A percentile compares a stretch with the other conserved stretches of the same genome.
phyloP scores from a whole-genome alignment of 768 basidiomycete genomes.

The Pleurotus eryngii region DNA sequence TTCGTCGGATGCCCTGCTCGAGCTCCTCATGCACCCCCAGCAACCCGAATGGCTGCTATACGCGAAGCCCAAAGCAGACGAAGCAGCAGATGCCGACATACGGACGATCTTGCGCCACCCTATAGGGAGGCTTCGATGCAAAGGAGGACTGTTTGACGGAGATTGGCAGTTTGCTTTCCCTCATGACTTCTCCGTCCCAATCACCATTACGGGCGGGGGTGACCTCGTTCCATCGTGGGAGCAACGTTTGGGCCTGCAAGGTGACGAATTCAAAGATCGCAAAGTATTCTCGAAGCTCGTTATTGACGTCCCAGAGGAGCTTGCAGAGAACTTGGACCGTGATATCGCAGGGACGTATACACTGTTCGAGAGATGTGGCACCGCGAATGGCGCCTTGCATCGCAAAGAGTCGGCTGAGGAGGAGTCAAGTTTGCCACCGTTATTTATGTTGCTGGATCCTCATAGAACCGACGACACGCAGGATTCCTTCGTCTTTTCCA shows the following conservation, averaged over 20 bases:
- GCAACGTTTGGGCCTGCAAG: constrained; percentile 68
- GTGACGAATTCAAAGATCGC: constrained; percentile 62
- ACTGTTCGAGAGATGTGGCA: constrained; percentile 84
- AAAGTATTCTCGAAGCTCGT: constrained; percentile 64
- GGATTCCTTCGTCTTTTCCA: constrained; percentile 85
- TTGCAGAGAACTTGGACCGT: constrained; percentile 57
- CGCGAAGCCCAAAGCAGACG: constrained; percentile 59
- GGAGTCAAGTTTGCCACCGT: constrained; percentile 52
- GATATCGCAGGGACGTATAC: constrained; percentile 79
- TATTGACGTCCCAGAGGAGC: constrained; percentile 52
- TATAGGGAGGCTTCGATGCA: constrained; percentile 69
- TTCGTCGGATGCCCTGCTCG: constrained; percentile 65
- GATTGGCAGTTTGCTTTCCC: constrained; percentile 83
- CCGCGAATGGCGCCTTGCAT: constrained; percentile 82
- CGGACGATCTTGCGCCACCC: constrained; percentile 71
- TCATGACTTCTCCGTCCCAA: constrained; percentile 42
- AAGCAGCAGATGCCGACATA: constrained; percentile 77
- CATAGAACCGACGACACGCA: constrained; percentile 73
- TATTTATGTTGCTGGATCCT: constrained; percentile 87
- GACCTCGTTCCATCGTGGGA: constrained; percentile 84
- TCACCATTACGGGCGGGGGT: constrained; percentile 64
- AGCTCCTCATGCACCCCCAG: constrained; percentile 72
- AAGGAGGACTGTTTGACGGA: constrained; percentile 58
- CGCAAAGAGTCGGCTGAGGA: constrained; percentile 44
- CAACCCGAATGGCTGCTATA: constrained; percentile 88